Conservation (phyloP, 352 stramenopile species). For the Aphanomyces euteiches region DNA sequence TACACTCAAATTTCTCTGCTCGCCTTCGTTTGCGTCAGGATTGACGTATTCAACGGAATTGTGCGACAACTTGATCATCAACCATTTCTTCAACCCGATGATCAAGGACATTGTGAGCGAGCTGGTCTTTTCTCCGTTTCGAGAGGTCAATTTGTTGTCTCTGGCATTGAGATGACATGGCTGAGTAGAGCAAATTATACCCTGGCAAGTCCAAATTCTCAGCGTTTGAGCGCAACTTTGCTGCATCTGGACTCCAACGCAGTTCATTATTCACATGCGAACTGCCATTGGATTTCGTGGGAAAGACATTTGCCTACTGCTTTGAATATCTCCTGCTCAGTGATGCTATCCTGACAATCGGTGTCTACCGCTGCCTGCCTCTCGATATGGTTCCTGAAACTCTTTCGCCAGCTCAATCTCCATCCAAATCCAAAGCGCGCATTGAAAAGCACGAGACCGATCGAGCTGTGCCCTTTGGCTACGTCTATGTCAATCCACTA, state of each 20-base stretch:
- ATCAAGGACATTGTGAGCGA: constrained; percentile 83
- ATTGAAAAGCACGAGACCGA: constrained; percentile 58
- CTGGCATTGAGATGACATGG: not conserved
- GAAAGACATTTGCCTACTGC: constrained; percentile 73
- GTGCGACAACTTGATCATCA: constrained; percentile 82
- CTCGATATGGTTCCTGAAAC: constrained; percentile 38
- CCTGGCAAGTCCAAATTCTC: constrained; percentile 21
- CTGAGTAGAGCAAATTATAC: constrained; percentile 8
- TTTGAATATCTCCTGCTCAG: constrained; percentile 80
- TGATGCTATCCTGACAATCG: constrained; percentile 71
- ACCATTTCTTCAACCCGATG: constrained; percentile 82
- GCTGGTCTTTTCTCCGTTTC: constrained; percentile 79
- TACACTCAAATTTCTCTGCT: constrained; percentile 34
- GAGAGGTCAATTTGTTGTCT: constrained; percentile 39
- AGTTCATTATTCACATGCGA: constrained; percentile 79
- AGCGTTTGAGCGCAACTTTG: constrained; percentile 26
- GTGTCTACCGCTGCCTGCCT: constrained; percentile 69
- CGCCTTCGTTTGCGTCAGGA: constrained; percentile 69
- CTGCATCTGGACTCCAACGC: constrained; percentile 37
- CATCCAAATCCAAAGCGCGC: constrained; percentile 34
- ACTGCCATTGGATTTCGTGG: constrained; percentile 77
- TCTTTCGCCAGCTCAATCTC: not conserved
- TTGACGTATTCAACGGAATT: constrained; percentile 79
- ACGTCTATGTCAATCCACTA: constrained; percentile 79
- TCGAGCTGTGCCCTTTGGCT: constrained; percentile 73